Evolutionary conservation across 352 stramenopile genomes (phyloP).

Genomic region (Globisporangium orthogonon): DNA sequence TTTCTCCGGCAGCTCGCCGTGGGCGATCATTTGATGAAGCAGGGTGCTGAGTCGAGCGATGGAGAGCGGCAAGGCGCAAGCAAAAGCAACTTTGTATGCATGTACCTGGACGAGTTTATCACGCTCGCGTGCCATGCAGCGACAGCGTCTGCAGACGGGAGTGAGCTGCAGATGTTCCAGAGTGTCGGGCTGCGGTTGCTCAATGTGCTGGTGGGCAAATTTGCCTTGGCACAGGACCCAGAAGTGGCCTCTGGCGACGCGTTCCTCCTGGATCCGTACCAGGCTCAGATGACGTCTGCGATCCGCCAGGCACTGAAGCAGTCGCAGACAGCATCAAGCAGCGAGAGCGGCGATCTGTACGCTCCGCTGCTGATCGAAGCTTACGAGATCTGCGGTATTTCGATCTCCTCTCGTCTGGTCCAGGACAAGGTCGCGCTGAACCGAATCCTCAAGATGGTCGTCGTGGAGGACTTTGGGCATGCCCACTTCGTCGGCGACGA

Average conservation of each 20-base stretch:
- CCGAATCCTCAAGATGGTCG: conserved; percentile 55
- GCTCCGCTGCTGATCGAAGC: conserved; percentile 65
- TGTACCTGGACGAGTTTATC: conserved; percentile 87
- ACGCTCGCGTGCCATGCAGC: conserved; percentile 75
- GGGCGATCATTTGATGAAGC: not conserved
- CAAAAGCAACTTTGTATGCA: conserved; percentile 65
- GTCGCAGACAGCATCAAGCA: conserved; percentile 13
- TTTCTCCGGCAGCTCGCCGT: conserved; percentile 29
- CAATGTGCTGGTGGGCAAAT: conserved; percentile 56
- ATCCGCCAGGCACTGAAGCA: conserved; percentile 75
- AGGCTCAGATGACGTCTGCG: conserved; percentile 76
- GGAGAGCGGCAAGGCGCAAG: conserved; percentile 6
- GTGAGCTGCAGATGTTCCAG: conserved; percentile 78
- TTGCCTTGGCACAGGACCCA: conserved; percentile 51
- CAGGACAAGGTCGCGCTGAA: conserved; percentile 69
- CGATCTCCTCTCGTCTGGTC: conserved; percentile 44
- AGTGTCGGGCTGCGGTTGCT: conserved; percentile 59
- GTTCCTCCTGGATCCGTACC: conserved; percentile 73
- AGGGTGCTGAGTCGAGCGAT: not conserved
- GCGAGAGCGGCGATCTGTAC: conserved; percentile 36
- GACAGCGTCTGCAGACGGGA: conserved; percentile 57
- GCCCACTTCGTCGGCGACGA: conserved; percentile 57
- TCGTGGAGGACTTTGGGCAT: conserved; percentile 57
- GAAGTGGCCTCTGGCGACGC: conserved; percentile 50
- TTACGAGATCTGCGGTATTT: conserved; percentile 47